Evolutionary conservation across 75 land plant genomes (phyloP).

Genomic region (Azolla pinnata): DNA sequence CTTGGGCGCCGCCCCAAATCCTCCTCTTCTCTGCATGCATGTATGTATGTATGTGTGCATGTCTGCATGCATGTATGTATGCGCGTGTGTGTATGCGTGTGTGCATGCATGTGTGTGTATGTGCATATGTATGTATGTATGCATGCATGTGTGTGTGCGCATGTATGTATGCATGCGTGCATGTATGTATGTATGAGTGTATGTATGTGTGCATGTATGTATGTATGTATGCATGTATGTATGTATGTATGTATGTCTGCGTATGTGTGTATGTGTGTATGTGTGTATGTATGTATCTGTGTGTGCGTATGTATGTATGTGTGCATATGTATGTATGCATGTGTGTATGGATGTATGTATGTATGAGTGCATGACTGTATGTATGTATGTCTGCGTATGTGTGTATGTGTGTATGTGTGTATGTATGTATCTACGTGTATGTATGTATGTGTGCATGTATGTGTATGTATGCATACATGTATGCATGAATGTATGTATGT

Average conservation of each 20-base stretch:
- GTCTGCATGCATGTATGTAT: neutral
- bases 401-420: neutral
- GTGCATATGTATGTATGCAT: neutral
- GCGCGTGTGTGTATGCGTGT: neutral
- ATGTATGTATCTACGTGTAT: neutral
- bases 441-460: neutral
- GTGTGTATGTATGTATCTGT: neutral
- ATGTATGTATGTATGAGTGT: neutral
- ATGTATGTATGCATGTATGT: neutral
- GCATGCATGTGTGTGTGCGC: neutral
- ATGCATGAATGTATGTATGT: neutral
- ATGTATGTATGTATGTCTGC: neutral
- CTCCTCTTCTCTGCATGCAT: neutral
- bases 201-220: neutral
- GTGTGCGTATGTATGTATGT: neutral
- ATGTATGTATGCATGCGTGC: neutral
- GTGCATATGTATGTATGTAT: neutral
- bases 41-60: neutral
- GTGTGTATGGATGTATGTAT: neutral
- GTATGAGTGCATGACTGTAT: neutral
- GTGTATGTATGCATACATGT: neutral
- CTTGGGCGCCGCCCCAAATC: no score
- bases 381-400: neutral
- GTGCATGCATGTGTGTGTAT: neutral
- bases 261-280: neutral